A percentile compares a stretch with the other conserved stretches of the same genome.
phyloP scores from a whole-genome alignment of 371 early-diverging fungal species.

The Syncephalis plumigaleata region DNA sequence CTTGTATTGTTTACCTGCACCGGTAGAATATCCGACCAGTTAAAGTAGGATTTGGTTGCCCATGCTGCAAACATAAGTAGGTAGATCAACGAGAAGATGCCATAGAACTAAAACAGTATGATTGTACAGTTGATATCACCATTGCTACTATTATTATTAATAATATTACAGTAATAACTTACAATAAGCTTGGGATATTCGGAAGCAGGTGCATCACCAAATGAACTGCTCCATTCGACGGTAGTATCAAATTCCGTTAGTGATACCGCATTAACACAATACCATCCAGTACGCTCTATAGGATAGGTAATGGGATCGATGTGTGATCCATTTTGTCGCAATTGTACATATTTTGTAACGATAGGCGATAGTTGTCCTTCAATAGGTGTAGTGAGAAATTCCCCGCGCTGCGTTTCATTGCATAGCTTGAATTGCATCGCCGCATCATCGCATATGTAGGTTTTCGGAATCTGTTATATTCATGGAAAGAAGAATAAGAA shows the following conservation, averaged over 20 bases:
- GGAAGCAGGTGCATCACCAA: constrained; percentile 65
- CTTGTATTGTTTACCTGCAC: constrained; percentile 29
- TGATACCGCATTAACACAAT: constrained; percentile 31
- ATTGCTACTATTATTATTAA: not conserved
- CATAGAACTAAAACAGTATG: constrained; percentile 33
- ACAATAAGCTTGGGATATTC: constrained; percentile 63
- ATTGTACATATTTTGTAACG: constrained; percentile 11
- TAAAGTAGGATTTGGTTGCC: constrained; percentile 50
- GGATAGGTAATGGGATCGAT: not conserved
- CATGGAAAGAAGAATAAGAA: too few relatives aligned
- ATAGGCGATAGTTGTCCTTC: constrained; percentile 18
- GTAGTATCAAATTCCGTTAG: constrained; percentile 5
- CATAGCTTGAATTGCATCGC: constrained; percentile 25
- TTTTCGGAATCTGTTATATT: constrained; percentile 11
- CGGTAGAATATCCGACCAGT: constrained; percentile 75
- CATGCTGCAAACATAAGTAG: constrained; percentile 51
- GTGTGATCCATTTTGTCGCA: constrained; percentile 2
- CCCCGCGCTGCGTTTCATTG: constrained; percentile 16
- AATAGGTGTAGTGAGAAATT: constrained; percentile 15
- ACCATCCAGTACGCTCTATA: constrained; percentile 38
- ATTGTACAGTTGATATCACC: constrained; percentile 1
- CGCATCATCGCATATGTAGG: constrained; percentile 25
- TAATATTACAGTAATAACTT: not conserved
- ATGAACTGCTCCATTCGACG: constrained; percentile 54
- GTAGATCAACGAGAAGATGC: constrained; percentile 48